Base-by-base conservation (phyloP, 1,139 yeast species). In the Pichia sp. region DNA sequence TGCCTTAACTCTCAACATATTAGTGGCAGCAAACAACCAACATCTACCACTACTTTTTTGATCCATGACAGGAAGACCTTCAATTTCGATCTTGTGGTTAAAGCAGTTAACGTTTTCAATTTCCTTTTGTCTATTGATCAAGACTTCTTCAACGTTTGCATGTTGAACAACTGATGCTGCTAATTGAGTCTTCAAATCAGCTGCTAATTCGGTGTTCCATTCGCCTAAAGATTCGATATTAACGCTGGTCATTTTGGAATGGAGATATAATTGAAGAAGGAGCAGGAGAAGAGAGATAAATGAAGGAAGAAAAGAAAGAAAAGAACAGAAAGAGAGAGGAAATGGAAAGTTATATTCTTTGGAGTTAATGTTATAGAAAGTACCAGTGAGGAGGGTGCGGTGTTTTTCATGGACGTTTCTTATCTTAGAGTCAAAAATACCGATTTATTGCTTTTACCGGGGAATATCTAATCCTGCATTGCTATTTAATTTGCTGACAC, bases 1-100 rank as follows among this genome's bases (percentile, higher is more conserved):
- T 40, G 83, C 76, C 44, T 72, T 73, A 42, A 82, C 62, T 55
- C 95, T 71, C 55, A 85, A 66, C 43, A 82, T 74, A 55, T 85
- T 86, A 46, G 85, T 77, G 1, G 92, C 75, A 7, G 95, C 95
- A 64, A 85, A 85, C 53, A 86, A 71, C 95, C 95, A 86, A 64
- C 95, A 86, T 56, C 95, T 69, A 36, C 95, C 95, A 16, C 86
- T 77, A 35, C 75, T 62, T 57, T 75, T 75, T 64, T 86, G 95
- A 64, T 82, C 79, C 56, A 85, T 81, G 44, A 79, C 69, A 27
- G 94, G 92, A 3, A 79, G 61, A 3, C 88, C 88, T 56, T 83
- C 83, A 4, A 72, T 69, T 36, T 76, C 76, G 33, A 85, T 77
- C 44, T 73, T 73, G 45, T 73, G 60, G 55, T 80, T 80, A 66